Base-by-base conservation (phyloP, 169 alveolate species). In the Eimeria zaria region DNA sequence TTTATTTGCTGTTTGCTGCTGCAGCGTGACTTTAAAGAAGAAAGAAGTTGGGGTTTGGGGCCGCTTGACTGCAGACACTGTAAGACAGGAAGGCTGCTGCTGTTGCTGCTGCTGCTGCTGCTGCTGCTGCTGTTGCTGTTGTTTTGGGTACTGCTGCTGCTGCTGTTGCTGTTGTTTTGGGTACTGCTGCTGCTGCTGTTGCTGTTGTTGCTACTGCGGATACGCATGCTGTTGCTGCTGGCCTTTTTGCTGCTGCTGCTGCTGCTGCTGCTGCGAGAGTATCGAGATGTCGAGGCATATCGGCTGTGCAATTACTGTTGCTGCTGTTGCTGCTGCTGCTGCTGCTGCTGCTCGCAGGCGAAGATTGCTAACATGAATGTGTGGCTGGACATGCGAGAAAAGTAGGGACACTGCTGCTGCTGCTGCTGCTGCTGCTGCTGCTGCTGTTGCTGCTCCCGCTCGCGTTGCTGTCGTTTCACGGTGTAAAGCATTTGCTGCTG, bases 361-460 rank as follows among this genome's bases (percentile, higher is more conserved):
- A 98, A 98, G 95, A 93, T 97, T 36, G 98, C 98, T 55, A 99
- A 99, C 96, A 98, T 98, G 98, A 99, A 98, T 84, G 98, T 98
- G 39, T 99, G 99, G 99, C 98, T 99, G 99, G 99, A 98, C 91
- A 99, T 99, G 99, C 98, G 98, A 95, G 99, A 99, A 91, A 99
- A 98, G 97, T 98, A 97, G 96, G 98, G 46, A n/a, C n/a, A 36
- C 7, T 44, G n/a, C 22, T 2, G 48, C 20, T 36, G 80, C 46
- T 69, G 80, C 46, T 69, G 80, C 22, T 69, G 80, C 80, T 9
- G 80, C 80, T 69, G 80, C 48, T 69, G 80, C 46, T 69, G 46
- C 46, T 69, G 80, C 46, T 69, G 80, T 44, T 69, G 46, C 46
- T 30, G 78, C 44, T 69, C 20, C 80, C n/a, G 80, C 48, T 69